phyloP scores from a whole-genome alignment of 2,329 filamentous ascomycete species.

The Talaromyces rugulosus region DNA sequence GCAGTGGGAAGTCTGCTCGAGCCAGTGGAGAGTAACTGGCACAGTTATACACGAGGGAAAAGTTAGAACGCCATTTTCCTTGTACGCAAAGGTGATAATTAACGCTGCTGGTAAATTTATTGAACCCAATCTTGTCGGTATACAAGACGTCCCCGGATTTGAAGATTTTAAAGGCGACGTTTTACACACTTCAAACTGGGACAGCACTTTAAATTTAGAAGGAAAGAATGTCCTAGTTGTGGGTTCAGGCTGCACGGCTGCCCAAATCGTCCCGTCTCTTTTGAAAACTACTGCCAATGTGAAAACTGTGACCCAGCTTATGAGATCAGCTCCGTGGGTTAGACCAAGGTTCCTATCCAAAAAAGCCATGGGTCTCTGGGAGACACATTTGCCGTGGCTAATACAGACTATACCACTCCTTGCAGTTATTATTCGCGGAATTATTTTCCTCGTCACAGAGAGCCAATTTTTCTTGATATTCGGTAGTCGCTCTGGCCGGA shows the following conservation, averaged over 20 bases:
- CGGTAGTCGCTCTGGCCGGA: constrained; percentile 29
- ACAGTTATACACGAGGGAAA: constrained; percentile 49
- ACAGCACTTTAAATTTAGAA: constrained; percentile 48
- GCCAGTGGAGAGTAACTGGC: constrained; percentile 53
- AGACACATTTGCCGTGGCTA: constrained; percentile 44
- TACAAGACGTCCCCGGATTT: constrained; percentile 50
- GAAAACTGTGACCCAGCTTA: constrained; percentile 55
- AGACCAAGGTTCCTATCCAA: constrained; percentile 28
- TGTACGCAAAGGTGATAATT: constrained; percentile 49
- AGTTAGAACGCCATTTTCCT: constrained; percentile 28
- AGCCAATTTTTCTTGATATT: constrained; percentile 41
- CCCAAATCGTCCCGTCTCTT: constrained; percentile 53
- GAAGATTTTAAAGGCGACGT: constrained; percentile 53
- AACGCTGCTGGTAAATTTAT: constrained; percentile 54
- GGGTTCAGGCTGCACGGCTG: constrained; percentile 56
- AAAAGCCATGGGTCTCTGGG: constrained; percentile 32
- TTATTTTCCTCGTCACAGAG: constrained; percentile 41
- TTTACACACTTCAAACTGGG: constrained; percentile 57
- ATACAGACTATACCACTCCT: constrained; percentile 50
- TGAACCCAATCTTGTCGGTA: constrained; percentile 43
- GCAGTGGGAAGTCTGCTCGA: constrained; percentile 49
- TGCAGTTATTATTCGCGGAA: constrained; percentile 42
- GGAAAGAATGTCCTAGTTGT: constrained; percentile 56
- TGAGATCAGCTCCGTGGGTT: constrained; percentile 58
- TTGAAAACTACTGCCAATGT: constrained; percentile 45